Conservation (phyloP, 192 early-diverging fungal species). For the Coemansia interrupta region DNA sequence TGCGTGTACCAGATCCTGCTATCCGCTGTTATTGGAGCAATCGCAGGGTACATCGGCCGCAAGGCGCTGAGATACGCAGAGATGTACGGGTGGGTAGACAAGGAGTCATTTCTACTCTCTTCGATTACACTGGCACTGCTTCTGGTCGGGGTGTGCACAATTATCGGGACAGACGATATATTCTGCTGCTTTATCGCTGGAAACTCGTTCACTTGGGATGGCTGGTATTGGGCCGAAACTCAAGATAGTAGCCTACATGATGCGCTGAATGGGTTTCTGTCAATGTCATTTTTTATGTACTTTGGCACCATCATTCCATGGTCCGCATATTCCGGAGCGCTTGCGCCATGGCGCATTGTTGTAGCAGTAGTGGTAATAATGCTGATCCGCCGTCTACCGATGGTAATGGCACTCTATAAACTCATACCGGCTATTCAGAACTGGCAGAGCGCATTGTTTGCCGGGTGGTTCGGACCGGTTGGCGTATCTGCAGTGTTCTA, state of each 20-base stretch:
- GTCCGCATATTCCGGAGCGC: conserved; percentile 55
- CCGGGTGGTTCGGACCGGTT: too few species aligned
- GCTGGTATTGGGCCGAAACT: conserved; percentile 83
- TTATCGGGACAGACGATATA: conserved; percentile 72
- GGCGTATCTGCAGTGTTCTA: too few species aligned
- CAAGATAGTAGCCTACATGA: conserved; percentile 84
- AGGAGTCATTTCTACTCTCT: conserved; percentile 79
- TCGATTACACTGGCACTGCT: conserved; percentile 72
- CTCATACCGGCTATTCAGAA: too few species aligned
- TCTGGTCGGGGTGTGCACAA: conserved; percentile 66
- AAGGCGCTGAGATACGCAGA: conserved; percentile 67
- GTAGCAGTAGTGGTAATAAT: conserved; percentile 63
- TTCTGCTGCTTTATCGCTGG: conserved; percentile 77
- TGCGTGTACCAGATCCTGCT: conserved; percentile 77
- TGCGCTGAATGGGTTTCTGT: conserved; percentile 82
- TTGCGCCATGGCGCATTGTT: conserved; percentile 64
- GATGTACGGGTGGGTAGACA: conserved; percentile 74
- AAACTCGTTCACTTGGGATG: conserved; percentile 83
- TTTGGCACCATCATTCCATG: conserved; percentile 79
- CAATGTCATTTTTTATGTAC: conserved; percentile 85
- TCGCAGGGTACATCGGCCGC: conserved; percentile 68
- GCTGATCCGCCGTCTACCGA: not conserved
- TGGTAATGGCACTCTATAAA: too few species aligned
- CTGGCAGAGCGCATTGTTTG: too few species aligned
- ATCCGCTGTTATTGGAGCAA: conserved; percentile 65